Percentiles rank a stretch among this genome's conserved stretches.
phyloP scores from a whole-genome alignment of 1,139 yeast genomes.

The Zhuliangozyma blackwelliae region DNA sequence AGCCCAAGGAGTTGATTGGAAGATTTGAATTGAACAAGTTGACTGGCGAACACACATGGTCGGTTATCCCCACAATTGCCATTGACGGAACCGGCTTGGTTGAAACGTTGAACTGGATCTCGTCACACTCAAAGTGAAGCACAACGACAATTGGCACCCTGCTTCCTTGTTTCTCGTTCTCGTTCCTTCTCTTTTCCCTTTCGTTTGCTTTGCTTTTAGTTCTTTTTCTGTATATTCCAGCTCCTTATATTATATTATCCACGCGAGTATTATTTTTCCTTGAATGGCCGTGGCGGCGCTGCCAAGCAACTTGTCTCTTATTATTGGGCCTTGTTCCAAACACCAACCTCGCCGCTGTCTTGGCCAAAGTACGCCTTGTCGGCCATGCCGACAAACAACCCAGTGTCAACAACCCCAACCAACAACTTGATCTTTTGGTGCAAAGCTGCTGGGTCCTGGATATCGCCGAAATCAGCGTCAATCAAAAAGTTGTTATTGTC shows the following conservation, averaged over 20 bases:
- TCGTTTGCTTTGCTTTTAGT: not conserved
- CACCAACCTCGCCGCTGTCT: constrained; percentile 57
- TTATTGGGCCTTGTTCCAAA: constrained; percentile 9
- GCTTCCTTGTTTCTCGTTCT: not conserved
- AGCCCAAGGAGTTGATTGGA: constrained; percentile 64
- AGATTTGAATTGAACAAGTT: constrained; percentile 50
- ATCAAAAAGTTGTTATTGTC: constrained; percentile 92
- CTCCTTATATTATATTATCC: no score
- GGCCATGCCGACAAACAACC: constrained; percentile 73
- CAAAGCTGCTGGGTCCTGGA: constrained; percentile 55
- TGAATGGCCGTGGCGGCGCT: no score
- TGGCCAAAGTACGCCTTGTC: constrained; percentile 85
- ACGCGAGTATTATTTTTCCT: no score
- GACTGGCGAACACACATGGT: constrained; percentile 62
- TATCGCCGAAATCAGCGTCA: constrained; percentile 89
- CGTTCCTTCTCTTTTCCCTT: not conserved
- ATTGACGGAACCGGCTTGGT: constrained; percentile 71
- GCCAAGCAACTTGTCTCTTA: no score
- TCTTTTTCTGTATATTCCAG: no score
- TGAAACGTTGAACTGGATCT: constrained; percentile 73
- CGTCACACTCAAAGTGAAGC: constrained; percentile 50
- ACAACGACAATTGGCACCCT: not conserved
- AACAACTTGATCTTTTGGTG: constrained; percentile 65
- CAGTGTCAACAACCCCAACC: constrained; percentile 97
- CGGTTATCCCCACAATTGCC: constrained; percentile 74